A percentile compares a stretch with the other conserved stretches of the same genome.
phyloP scores from a whole-genome alignment of 495 filamentous ascomycete species.

The Penicillium desertorum region DNA sequence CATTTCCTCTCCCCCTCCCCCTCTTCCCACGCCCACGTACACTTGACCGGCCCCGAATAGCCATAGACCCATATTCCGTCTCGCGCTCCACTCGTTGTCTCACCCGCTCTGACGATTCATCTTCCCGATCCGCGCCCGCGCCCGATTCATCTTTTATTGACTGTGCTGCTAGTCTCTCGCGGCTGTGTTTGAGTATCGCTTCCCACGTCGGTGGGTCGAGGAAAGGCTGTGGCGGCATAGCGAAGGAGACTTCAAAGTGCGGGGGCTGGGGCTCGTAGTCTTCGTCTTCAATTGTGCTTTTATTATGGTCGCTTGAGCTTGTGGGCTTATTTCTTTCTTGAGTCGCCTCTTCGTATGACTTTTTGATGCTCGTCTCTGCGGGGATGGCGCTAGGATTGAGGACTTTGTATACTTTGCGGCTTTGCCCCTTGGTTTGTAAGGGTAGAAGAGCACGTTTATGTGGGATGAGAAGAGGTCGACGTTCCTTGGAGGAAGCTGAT shows the following conservation, averaged over 20 bases:
- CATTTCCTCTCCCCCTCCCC: slow-evolving; percentile 15
- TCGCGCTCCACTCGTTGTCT: slow-evolving; percentile 24
- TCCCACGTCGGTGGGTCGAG: slow-evolving; percentile 29
- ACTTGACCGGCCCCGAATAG: slow-evolving; percentile 32
- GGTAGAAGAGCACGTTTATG: slow-evolving; percentile 20
- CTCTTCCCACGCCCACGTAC: slow-evolving; percentile 24
- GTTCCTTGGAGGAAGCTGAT: not conserved
- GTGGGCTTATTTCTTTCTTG: slow-evolving; percentile 1
- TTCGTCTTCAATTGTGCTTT: not conserved
- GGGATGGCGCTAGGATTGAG: slow-evolving; percentile 27
- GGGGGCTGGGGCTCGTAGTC: not conserved
- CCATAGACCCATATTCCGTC: slow-evolving; percentile 36
- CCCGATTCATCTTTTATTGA: slow-evolving; percentile 1
- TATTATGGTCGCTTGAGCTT: not conserved
- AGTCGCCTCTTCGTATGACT: not conserved
- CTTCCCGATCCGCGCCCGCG: not conserved
- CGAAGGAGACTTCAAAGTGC: slow-evolving; percentile 20
- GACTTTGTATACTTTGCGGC: slow-evolving; percentile 11
- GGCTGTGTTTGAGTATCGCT: slow-evolving; percentile 23
- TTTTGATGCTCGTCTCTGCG: slow-evolving; percentile 25
- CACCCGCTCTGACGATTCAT: slow-evolving; percentile 20
- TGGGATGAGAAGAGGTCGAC: slow-evolving; percentile 20
- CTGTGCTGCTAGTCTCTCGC: not conserved
- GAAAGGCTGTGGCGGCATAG: slow-evolving; percentile 24
- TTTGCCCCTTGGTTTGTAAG: not conserved